A percentile compares a stretch with the other conserved stretches of the same genome.
Evolutionary conservation across 23 red algal genomes (phyloP).

Genomic region (Gracilariopsis chorda): DNA sequence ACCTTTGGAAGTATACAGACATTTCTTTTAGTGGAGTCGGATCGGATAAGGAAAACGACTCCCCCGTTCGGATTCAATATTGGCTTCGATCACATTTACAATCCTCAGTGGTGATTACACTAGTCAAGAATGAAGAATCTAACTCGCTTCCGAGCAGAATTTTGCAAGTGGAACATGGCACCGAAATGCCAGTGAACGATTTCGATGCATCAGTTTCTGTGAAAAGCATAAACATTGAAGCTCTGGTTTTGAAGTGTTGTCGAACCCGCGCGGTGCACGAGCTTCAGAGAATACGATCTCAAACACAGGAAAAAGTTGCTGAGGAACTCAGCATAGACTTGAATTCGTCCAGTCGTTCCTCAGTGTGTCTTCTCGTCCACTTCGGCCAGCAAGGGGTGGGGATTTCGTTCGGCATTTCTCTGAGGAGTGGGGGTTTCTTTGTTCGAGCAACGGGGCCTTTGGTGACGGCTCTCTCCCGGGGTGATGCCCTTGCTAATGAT

Average conservation of each 20-base stretch:
- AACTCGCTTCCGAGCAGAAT: not conserved
- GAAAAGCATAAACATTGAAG: slow-evolving; percentile 33
- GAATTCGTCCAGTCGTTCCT: not conserved
- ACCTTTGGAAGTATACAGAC: slow-evolving; percentile 15
- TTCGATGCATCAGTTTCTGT: slow-evolving; percentile 5
- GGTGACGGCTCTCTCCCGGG: not conserved
- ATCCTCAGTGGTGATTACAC: not conserved
- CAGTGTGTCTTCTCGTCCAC: not conserved
- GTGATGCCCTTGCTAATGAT: slow-evolving; percentile 2
- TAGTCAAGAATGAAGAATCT: not conserved
- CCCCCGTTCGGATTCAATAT: slow-evolving; percentile 27
- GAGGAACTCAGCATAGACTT: not conserved
- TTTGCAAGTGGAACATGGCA: not conserved
- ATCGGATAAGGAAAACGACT: not conserved
- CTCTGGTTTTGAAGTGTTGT: slow-evolving; percentile 15
- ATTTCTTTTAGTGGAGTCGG: slow-evolving; percentile 36
- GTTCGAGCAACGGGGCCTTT: not conserved
- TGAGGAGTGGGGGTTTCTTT: slow-evolving; percentile 36
- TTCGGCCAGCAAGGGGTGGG: slow-evolving; percentile 4
- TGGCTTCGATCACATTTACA: slow-evolving; percentile 37
- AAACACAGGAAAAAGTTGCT: not conserved
- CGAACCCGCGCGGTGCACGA: slow-evolving; percentile 35
- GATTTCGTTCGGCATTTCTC: slow-evolving; percentile 15
- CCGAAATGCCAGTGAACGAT: not conserved
- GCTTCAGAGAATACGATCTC: not conserved